phyloP scores from a whole-genome alignment of 2,329 filamentous ascomycete genomes.

The Tolypocladium tropicale region DNA sequence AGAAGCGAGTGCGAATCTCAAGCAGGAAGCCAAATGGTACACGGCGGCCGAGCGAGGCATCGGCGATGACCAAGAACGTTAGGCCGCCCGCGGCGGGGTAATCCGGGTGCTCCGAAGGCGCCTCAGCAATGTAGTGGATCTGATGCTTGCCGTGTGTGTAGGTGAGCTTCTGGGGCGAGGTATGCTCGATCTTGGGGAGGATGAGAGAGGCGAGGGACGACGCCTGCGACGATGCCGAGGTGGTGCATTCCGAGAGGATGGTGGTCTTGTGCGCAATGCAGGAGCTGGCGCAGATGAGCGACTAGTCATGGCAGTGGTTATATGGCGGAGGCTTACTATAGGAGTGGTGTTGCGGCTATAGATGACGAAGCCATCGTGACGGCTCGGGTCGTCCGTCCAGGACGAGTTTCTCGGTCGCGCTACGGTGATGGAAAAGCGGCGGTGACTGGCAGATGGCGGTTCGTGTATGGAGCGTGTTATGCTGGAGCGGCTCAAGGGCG shows the following conservation, averaged over 20 bases:
- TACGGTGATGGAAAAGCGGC: too few species aligned
- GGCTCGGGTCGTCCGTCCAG: background rate
- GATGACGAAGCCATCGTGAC: slow-evolving; percentile 60
- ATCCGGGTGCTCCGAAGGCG: slow-evolving; percentile 54
- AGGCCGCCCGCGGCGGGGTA: slow-evolving; percentile 64
- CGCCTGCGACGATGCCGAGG: slow-evolving; percentile 71
- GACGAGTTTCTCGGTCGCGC: background rate
- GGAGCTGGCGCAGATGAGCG: slow-evolving; percentile 42
- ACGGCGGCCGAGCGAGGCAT: slow-evolving; percentile 69
- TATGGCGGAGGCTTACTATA: slow-evolving; percentile 46
- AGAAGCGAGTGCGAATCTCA: slow-evolving; percentile 82
- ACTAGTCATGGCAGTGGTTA: too few species aligned
- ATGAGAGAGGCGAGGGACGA: slow-evolving; percentile 86
- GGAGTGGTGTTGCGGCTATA: slow-evolving; percentile 53
- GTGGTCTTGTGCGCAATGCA: slow-evolving; percentile 92
- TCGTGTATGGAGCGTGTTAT: background rate
- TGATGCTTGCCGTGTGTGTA: slow-evolving; percentile 87
- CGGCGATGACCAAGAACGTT: slow-evolving; percentile 84
- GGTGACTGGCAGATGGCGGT: background rate
- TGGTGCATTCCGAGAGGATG: slow-evolving; percentile 87
- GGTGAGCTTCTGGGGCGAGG: slow-evolving; percentile 73
- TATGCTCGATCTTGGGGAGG: slow-evolving; percentile 87
- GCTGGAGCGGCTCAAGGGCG: background rate
- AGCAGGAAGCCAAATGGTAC: slow-evolving; percentile 89
- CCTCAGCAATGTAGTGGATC: slow-evolving; percentile 91